These are phyloP conservation scores for Cytospora chrysosperma DNA, from an alignment of 2,329 filamentous ascomycete genomes.

Conservation along the genomic window DNA sequence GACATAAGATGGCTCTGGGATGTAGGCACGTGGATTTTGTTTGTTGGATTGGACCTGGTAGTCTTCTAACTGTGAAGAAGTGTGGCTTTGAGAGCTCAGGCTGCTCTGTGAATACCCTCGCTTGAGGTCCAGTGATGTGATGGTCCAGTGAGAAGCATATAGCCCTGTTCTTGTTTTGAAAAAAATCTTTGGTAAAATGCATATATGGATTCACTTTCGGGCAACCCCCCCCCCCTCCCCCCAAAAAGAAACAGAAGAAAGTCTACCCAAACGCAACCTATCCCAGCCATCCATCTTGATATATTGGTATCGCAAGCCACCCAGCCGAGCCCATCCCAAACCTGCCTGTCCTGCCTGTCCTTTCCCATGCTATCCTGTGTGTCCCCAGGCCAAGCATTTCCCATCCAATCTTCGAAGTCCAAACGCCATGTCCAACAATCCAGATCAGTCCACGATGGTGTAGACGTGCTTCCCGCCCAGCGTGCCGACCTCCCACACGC, in stretches of 20 bases:
- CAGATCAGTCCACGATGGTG: constrained; percentile 4
- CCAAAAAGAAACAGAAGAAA: too few relatives aligned
- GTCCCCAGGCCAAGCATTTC: background rate
- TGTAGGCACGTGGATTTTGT: too few relatives aligned
- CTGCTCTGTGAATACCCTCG: background rate
- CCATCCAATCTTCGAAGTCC: background rate
- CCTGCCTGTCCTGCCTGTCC: background rate
- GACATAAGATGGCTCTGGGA: too few relatives aligned
- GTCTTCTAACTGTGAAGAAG: background rate
- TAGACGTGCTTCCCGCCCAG: constrained; percentile 16
- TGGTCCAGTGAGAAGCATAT: too few relatives aligned
- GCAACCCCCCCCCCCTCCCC: too few relatives aligned
- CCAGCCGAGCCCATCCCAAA: background rate
- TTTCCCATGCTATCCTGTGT: background rate
- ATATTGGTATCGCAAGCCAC: constrained; percentile 2
- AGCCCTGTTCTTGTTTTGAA: too few relatives aligned
- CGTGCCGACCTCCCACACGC: constrained; percentile 25
- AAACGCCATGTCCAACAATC: background rate
- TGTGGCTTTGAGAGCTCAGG: background rate
- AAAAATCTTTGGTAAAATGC: too few relatives aligned
- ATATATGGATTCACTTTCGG: too few relatives aligned
- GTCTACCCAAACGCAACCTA: background rate
- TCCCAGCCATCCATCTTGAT: background rate
- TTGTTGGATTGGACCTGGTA: too few relatives aligned
- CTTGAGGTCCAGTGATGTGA: background rate